Conservation (phyloP, 2,329 filamentous ascomycete genomes). For the Didymella keratinophila region DNA sequence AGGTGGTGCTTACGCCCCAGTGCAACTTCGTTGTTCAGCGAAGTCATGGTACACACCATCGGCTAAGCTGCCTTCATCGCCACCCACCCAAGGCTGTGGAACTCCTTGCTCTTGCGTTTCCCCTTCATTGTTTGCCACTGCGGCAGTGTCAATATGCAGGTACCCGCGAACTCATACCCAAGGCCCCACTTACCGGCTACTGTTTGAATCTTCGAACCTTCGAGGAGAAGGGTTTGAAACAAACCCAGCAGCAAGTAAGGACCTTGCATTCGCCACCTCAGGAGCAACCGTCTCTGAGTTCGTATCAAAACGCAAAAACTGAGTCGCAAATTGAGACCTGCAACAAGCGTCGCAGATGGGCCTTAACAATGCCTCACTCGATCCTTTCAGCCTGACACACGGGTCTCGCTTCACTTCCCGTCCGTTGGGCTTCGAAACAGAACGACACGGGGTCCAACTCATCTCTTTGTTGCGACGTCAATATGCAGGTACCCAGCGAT, state of each 20-base stretch:
- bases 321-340: conserved; percentile 9
- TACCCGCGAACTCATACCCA: conserved; percentile 8
- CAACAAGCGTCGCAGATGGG: conserved; percentile 3
- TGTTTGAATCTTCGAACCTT: conserved; percentile 1
- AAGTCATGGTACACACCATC: conserved; percentile 13
- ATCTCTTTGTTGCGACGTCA: not conserved
- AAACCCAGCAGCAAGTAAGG: not conserved
- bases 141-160: conserved; percentile 18
- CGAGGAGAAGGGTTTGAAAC: not conserved
- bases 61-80: conserved; percentile 14
- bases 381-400: not conserved
- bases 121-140: conserved; percentile 9
- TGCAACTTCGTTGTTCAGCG: not conserved
- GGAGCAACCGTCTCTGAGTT: not conserved
- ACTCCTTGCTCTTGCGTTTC: conserved; percentile 9
- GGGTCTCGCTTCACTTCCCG: not conserved
- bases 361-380: not conserved
- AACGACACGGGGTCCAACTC: not conserved
- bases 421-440: not conserved
- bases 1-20: not conserved
- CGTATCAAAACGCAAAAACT: not conserved
- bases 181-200: conserved; percentile 7
- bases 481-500: conserved; percentile 10
- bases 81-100: conserved; percentile 7
- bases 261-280: conserved; percentile 7